Percentiles rank a stretch among this genome's conserved stretches.
phyloP scores from a whole-genome alignment of 108 stramenopile genomes.

The Skeletonema menzelii region DNA sequence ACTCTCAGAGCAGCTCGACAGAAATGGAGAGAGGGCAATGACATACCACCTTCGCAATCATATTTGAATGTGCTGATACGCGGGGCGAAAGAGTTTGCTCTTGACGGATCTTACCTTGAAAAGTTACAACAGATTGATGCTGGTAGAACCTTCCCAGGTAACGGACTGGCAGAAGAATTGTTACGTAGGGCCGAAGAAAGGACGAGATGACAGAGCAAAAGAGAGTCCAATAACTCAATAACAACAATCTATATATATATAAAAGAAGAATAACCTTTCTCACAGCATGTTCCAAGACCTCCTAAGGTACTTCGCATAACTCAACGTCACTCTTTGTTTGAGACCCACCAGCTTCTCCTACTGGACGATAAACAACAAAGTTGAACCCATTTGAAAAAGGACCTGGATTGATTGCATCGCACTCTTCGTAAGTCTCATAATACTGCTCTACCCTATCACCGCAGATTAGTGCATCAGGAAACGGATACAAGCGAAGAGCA shows the following conservation, averaged over 20 bases:
- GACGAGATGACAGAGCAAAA: not conserved
- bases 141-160: constrained; percentile 35
- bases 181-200: constrained; percentile 17
- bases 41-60: constrained; percentile 61
- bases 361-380: constrained; percentile 62
- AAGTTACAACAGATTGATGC: constrained; percentile 36
- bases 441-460: constrained; percentile 63
- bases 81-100: constrained; percentile 60
- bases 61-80: constrained; percentile 67
- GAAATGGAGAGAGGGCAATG: constrained; percentile 15
- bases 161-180: constrained; percentile 43
- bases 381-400: constrained; percentile 51
- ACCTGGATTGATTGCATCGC: constrained; percentile 61
- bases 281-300: not conserved
- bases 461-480: constrained; percentile 84
- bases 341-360: constrained; percentile 23
- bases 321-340: constrained; percentile 51
- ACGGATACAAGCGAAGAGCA: constrained; percentile 88
- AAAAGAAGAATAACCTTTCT: not conserved
- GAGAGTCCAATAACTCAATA: not conserved
- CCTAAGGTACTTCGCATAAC: constrained; percentile 28
- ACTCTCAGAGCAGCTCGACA: constrained; percentile 46
- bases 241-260: not conserved
- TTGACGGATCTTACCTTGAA: constrained; percentile 60
- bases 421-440: constrained; percentile 56